Conservation (phyloP, 495 filamentous ascomycete species). For the Physcia stellaris region DNA sequence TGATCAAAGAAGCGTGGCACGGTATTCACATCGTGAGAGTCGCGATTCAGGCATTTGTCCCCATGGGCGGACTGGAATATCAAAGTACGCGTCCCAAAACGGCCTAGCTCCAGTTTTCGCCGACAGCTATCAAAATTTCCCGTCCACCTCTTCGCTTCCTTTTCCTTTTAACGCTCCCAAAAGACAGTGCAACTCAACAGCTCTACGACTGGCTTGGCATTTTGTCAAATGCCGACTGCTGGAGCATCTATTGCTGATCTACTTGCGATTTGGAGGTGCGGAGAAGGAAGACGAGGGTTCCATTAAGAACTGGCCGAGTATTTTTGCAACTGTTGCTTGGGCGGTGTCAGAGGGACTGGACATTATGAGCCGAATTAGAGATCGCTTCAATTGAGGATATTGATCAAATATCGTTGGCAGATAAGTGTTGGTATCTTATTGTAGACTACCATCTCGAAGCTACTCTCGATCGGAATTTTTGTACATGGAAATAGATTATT, state of each 20-base stretch:
- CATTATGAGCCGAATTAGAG: conserved; percentile 35
- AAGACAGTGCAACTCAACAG: conserved; percentile 82
- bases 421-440: too few species aligned
- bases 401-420: too few species aligned
- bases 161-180: conserved; percentile 53
- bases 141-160: conserved; percentile 20
- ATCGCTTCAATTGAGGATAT: too few species aligned
- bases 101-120: conserved; percentile 21
- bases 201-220: conserved; percentile 45
- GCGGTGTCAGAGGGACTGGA: conserved; percentile 83
- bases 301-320: conserved; percentile 87
- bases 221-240: conserved; percentile 46
- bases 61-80: neutral
- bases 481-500: neutral
- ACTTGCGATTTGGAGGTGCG: conserved; percentile 71
- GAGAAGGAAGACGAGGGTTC: conserved; percentile 57
- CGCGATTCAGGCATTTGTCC: too few species aligned
- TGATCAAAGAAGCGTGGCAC: neutral
- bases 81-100: conserved; percentile 11
- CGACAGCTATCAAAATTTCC: conserved; percentile 11
- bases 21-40: neutral
- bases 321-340: conserved; percentile 55
- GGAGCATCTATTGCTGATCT: conserved; percentile 48
- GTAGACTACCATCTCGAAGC: too few species aligned
- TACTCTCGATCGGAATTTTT: too few species aligned